Evolutionary conservation across 768 basidiomycete genomes (phyloP).

Genomic region (Tricholoma bakamatsutake): DNA sequence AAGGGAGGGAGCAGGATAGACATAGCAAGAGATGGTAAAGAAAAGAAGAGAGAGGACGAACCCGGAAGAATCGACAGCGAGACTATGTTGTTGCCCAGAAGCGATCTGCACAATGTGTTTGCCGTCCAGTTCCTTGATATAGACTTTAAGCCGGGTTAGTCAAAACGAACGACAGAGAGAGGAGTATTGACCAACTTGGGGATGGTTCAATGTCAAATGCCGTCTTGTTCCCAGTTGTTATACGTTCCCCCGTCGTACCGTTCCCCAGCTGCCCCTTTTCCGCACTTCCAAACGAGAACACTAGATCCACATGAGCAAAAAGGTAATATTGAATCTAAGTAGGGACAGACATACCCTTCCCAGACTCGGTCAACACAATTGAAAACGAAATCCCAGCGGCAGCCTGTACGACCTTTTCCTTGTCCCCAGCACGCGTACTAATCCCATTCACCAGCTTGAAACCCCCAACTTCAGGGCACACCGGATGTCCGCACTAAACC

Average conservation of each 20-base stretch:
- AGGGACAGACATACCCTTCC: constrained; percentile 49
- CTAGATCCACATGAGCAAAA: constrained; percentile 27
- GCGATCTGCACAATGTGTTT: constrained; percentile 78
- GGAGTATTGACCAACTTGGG: constrained; percentile 44
- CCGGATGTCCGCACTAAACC: constrained; percentile 63
- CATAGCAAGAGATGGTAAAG: not conserved
- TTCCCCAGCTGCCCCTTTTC: constrained; percentile 93
- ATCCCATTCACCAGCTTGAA: constrained; percentile 65
- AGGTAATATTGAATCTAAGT: not conserved
- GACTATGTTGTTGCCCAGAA: constrained; percentile 82
- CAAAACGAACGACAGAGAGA: not conserved
- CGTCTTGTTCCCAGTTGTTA: constrained; percentile 79
- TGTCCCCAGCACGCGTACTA: constrained; percentile 42
- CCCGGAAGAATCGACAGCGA: constrained; percentile 80
- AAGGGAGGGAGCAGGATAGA: not conserved
- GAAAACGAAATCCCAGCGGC: constrained; percentile 84
- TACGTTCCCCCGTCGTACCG: constrained; percentile 89
- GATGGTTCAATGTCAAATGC: constrained; percentile 72
- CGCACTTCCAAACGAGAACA: constrained; percentile 86
- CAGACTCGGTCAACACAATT: constrained; percentile 74
- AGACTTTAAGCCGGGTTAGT: constrained; percentile 36
- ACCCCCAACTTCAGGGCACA: constrained; percentile 54
- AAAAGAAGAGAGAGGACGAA: constrained; percentile 22
- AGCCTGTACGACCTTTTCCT: constrained; percentile 64
- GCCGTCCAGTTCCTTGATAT: constrained; percentile 68